Evolutionary conservation across 805 yeast species (phyloP).

Genomic region (Monosporozyma solicola): DNA sequence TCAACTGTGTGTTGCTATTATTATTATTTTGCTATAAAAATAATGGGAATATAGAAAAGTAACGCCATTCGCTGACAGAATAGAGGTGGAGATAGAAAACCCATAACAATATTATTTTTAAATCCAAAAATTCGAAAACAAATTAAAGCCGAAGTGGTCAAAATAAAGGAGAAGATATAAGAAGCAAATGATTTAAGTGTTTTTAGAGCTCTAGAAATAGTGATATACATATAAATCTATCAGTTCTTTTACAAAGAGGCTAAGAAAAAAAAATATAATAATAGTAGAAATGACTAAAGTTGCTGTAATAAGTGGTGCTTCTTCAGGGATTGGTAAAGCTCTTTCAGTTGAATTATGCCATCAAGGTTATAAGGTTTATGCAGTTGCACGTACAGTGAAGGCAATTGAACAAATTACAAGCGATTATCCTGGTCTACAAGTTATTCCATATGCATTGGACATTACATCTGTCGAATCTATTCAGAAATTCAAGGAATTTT

Average conservation of each 20-base stretch:
- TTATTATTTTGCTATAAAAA: no score
- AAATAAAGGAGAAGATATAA: no score
- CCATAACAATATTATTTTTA: no score
- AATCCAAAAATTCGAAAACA: no score
- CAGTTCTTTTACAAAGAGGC: neutral
- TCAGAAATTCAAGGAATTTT: constrained; percentile 33
- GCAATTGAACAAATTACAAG: constrained; percentile 44
- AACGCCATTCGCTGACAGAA: neutral
- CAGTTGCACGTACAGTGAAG: constrained; percentile 61
- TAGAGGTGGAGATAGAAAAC: neutral
- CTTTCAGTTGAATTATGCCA: constrained; percentile 40
- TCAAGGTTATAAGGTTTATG: constrained; percentile 53
- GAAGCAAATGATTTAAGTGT: no score
- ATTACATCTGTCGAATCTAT: constrained; percentile 47
- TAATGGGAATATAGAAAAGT: neutral
- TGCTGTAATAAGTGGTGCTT: constrained; percentile 53
- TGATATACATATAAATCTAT: no score
- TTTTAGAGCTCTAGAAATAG: no score
- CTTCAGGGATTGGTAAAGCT: constrained; percentile 49
- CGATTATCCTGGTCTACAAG: constrained; percentile 25
- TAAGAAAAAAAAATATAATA: no score
- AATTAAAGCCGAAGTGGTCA: no score
- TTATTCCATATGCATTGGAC: constrained; percentile 45
- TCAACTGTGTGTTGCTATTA: neutral
- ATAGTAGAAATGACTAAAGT: constrained; percentile 20